Conservation (phyloP, 2,329 filamentous ascomycete genomes). For the Apiospora marii region DNA sequence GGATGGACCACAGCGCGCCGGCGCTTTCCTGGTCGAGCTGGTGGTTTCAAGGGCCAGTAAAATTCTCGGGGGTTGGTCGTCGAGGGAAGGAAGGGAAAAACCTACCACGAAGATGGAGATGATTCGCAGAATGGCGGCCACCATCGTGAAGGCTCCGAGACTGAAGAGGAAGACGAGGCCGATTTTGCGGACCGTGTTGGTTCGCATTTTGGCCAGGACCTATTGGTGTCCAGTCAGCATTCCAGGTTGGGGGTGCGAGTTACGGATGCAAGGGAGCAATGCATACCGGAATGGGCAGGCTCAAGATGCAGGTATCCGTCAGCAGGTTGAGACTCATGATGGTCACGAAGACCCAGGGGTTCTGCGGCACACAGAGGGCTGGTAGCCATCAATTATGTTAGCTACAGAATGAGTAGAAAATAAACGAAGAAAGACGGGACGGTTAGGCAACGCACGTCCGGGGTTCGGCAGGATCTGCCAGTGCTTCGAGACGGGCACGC, state of each 20-base stretch:
- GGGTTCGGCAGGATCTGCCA: constrained; percentile 49
- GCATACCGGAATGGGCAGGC: constrained; percentile 27
- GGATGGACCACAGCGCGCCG: constrained; percentile 47
- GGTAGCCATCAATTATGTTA: constrained; percentile 22
- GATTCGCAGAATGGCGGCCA: constrained; percentile 27
- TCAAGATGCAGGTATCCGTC: constrained; percentile 28
- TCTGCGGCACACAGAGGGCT: constrained; percentile 29
- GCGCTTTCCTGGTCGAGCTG: constrained; percentile 17
- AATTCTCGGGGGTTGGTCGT: too few relatives aligned
- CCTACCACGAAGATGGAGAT: constrained; percentile 27
- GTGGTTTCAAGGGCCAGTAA: too few relatives aligned
- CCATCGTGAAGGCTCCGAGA: constrained; percentile 28
- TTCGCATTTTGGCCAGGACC: constrained; percentile 25
- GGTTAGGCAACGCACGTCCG: constrained; percentile 40
- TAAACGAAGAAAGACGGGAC: background rate
- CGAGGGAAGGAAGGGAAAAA: background rate
- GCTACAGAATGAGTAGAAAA: background rate
- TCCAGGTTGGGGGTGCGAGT: too few relatives aligned
- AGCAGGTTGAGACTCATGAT: constrained; percentile 28
- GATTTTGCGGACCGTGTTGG: constrained; percentile 23
- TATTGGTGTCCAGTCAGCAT: background rate
- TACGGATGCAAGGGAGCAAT: background rate
- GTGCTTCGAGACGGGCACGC: constrained; percentile 43
- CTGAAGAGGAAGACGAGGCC: constrained; percentile 27
- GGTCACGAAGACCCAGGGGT: constrained; percentile 26